phyloP scores from a whole-genome alignment of 1,139 yeast species.

The Blastobotrys aristatus region DNA sequence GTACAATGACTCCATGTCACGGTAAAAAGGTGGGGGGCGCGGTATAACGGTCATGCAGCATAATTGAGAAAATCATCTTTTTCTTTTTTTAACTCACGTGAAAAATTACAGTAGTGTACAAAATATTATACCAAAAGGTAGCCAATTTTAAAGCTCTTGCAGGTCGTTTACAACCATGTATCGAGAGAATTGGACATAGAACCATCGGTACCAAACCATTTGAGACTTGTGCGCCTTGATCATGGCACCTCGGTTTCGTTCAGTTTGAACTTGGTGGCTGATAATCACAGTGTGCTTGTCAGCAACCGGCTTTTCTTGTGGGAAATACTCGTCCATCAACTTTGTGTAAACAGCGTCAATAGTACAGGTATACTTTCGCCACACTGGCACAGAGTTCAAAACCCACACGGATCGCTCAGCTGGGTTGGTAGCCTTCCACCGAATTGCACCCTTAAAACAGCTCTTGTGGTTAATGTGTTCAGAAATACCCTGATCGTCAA shows the following conservation, averaged over 20 bases:
- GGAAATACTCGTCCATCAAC: conserved; percentile 1
- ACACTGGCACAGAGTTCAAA: conserved; percentile 36
- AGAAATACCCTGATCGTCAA: conserved; percentile 80
- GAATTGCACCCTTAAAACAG: conserved; percentile 50
- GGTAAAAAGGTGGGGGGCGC: too few species aligned
- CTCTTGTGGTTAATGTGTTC: conserved; percentile 82
- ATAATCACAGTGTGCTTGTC: conserved; percentile 29
- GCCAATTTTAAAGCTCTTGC: conserved; percentile 20
- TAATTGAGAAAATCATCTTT: too few species aligned
- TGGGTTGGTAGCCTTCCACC: conserved; percentile 30
- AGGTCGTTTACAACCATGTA: conserved; percentile 70
- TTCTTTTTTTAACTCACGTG: not conserved
- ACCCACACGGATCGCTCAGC: conserved; percentile 27
- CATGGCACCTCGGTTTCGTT: conserved; percentile 70
- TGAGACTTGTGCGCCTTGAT: conserved; percentile 78
- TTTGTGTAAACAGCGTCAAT: conserved; percentile 31
- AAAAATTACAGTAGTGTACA: not conserved
- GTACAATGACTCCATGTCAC: too few species aligned
- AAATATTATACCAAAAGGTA: not conserved
- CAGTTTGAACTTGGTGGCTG: conserved; percentile 45
- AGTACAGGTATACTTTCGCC: conserved; percentile 34
- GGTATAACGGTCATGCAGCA: too few species aligned
- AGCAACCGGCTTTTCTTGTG: conserved; percentile 5
- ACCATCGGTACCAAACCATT: conserved; percentile 93
- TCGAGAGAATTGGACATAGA: conserved; percentile 76